These are phyloP conservation scores for Russula dissimulans DNA, from an alignment of 768 basidiomycete species.

Conservation along the genomic window DNA sequence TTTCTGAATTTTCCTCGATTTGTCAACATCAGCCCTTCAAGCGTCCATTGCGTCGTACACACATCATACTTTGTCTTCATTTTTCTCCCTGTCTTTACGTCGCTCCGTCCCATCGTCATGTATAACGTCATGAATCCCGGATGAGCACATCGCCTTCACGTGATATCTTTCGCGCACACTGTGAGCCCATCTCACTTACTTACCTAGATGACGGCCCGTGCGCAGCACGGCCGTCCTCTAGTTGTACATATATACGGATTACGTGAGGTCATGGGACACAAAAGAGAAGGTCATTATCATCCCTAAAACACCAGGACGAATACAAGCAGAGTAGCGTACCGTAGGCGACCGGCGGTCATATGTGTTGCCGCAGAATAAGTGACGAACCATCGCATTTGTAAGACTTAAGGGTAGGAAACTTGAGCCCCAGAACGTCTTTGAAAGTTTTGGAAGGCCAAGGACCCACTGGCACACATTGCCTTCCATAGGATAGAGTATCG, in stretches of 20 bases:
- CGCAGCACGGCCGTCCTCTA: too few relatives aligned
- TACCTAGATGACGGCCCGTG: too few relatives aligned
- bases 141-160: too few relatives aligned
- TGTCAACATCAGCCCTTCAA: too few relatives aligned
- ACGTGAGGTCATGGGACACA: background rate
- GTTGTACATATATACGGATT: background rate
- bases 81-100: too few relatives aligned
- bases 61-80: too few relatives aligned
- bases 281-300: background rate
- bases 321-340: conserved; percentile 39
- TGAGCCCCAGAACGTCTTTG: background rate
- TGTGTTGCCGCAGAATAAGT: conserved; percentile 98
- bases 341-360: conserved; percentile 99
- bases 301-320: background rate
- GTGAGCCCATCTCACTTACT: too few relatives aligned
- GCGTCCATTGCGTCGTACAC: too few relatives aligned
- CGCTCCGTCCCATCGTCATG: too few relatives aligned
- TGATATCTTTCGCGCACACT: too few relatives aligned
- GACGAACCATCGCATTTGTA: conserved; percentile 98
- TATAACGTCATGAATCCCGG: too few relatives aligned
- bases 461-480: conserved; percentile 71
- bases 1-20: too few relatives aligned
- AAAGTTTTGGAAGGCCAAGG: background rate
- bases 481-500: conserved; percentile 98
- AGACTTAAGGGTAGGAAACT: conserved; percentile 39